A percentile compares a stretch with the other conserved stretches of the same genome.
phyloP scores from a whole-genome alignment of 1,139 yeast species.

The Suhomyces coccinellae region DNA sequence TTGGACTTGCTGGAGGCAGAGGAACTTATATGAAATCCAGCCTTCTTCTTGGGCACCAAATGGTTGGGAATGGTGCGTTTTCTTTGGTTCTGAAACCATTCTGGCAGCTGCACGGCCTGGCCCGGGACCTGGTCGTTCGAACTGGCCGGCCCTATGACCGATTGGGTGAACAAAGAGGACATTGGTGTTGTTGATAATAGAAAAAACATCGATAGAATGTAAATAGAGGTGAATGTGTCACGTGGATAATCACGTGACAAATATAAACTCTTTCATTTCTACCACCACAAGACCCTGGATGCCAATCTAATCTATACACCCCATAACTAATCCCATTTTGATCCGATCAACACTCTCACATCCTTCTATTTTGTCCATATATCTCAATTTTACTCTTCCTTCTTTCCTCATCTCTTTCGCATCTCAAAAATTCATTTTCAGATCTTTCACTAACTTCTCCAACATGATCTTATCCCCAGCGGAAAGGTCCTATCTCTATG shows the following conservation, averaged over 20 bases:
- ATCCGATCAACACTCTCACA: neutral
- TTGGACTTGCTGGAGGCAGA: slow-evolving; percentile 21
- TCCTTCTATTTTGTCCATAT: neutral
- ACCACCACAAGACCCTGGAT: no score
- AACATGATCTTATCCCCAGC: slow-evolving; percentile 77
- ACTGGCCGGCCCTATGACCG: slow-evolving; percentile 3
- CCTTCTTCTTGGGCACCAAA: slow-evolving; percentile 44
- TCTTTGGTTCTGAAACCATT: slow-evolving; percentile 57
- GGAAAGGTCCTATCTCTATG: slow-evolving; percentile 77
- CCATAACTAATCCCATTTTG: no score
- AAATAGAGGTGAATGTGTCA: neutral
- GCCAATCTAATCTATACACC: neutral
- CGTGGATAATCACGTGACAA: neutral
- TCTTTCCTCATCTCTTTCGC: neutral
- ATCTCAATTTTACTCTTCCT: neutral
- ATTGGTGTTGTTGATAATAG: slow-evolving; percentile 3
- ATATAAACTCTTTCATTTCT: no score
- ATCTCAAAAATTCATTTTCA: slow-evolving; percentile 5
- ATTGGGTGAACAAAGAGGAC: slow-evolving; percentile 12
- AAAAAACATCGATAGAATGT: neutral
- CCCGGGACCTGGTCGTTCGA: slow-evolving; percentile 6
- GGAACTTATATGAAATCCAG: slow-evolving; percentile 41
- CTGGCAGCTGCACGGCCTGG: slow-evolving; percentile 26
- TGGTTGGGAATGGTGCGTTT: slow-evolving; percentile 62
- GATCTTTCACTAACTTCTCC: neutral